These are phyloP conservation scores for Zygoascus biomembranicola DNA, from an alignment of 805 yeast species.

Conservation along the genomic window DNA sequence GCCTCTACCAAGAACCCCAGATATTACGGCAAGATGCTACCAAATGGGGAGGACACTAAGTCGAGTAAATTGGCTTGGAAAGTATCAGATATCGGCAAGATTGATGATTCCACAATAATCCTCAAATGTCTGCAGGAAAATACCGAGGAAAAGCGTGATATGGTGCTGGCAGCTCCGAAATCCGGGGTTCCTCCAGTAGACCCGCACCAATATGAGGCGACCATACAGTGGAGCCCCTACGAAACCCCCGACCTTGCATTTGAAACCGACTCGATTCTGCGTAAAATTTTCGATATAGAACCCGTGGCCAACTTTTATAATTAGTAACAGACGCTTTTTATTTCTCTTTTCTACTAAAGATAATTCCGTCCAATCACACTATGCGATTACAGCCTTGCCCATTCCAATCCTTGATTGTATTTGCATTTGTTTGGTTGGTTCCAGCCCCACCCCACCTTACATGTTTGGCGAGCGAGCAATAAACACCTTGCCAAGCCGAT, in stretches of 20 bases:
- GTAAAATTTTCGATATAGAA: not conserved
- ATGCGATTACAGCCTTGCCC: too few relatives aligned
- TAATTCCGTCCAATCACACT: too few relatives aligned
- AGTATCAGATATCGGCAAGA: too few relatives aligned
- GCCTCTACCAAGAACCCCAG: not conserved
- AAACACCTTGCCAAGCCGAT: too few relatives aligned
- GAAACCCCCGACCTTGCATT: not conserved
- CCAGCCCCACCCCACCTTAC: too few relatives aligned
- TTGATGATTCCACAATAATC: not conserved
- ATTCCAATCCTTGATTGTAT: too few relatives aligned
- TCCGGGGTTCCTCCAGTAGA: not conserved
- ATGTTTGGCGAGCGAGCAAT: too few relatives aligned
- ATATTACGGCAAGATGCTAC: not conserved
- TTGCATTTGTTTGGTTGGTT: too few relatives aligned
- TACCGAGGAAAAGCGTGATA: not conserved
- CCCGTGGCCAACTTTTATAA: too few relatives aligned
- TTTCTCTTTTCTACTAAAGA: too few relatives aligned
- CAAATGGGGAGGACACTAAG: not conserved
- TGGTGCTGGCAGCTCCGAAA: not conserved
- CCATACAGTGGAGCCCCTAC: not conserved
- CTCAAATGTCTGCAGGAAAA: not conserved
- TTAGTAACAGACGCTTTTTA: too few relatives aligned
- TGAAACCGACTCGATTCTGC: not conserved
- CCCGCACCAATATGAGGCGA: not conserved
- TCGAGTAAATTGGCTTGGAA: too few relatives aligned